Evolutionary conservation across 2,329 filamentous ascomycete genomes (phyloP).

Genomic region (Raffaelea ambrosiae): DNA sequence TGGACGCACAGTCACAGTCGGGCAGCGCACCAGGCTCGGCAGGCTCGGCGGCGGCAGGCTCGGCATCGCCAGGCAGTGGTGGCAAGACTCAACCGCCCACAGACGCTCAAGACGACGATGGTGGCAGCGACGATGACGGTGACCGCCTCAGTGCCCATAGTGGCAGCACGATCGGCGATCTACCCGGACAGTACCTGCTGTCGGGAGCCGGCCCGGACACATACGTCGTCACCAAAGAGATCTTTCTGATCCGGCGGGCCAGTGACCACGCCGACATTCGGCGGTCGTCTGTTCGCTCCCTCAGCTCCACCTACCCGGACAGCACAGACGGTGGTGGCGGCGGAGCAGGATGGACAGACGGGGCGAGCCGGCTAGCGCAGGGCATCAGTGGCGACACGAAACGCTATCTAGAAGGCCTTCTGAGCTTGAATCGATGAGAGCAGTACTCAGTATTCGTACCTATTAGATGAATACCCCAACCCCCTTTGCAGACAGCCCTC

Average conservation of each 20-base stretch:
- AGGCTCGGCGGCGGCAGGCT: neutral
- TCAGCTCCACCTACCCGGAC: slow-evolving; percentile 23
- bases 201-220: slow-evolving; percentile 2
- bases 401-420: slow-evolving; percentile 63
- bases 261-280: slow-evolving; percentile 39
- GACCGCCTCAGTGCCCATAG: slow-evolving; percentile 2
- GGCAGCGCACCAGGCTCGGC: no score
- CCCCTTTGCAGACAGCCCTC: no score
- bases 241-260: slow-evolving; percentile 51
- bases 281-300: slow-evolving; percentile 22
- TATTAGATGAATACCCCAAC: no score
- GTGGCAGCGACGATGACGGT: neutral
- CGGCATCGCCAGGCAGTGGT: neutral
- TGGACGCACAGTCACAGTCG: no score
- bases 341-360: slow-evolving; percentile 39
- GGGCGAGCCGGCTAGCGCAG: slow-evolving; percentile 54
- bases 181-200: no score
- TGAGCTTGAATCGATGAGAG: slow-evolving; percentile 48
- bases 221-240: slow-evolving; percentile 42
- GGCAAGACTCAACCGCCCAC: neutral
- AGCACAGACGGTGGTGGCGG: neutral
- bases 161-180: neutral
- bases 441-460: no score
- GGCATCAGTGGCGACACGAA: slow-evolving; percentile 71
- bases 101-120: neutral